A percentile compares a stretch with the other conserved stretches of the same genome.
phyloP scores from a whole-genome alignment of 192 early-diverging fungal species.

The Piromyces finnis region DNA sequence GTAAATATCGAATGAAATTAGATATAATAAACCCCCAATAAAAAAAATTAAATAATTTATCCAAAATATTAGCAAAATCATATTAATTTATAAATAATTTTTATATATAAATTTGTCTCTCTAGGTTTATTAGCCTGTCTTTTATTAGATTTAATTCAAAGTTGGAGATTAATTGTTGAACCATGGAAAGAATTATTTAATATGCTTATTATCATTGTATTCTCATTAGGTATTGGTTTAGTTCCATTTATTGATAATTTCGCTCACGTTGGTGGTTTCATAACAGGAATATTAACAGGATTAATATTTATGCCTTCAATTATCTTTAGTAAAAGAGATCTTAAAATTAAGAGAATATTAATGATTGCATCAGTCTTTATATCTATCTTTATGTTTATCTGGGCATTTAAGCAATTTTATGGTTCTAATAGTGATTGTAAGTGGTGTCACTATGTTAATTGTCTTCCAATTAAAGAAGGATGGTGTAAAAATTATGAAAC shows the following conservation, averaged over 20 bases:
- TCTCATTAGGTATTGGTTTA: slow-evolving; percentile 54
- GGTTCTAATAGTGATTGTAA: neutral
- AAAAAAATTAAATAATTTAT: too few species aligned
- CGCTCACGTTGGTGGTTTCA: slow-evolving; percentile 68
- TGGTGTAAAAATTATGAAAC: neutral
- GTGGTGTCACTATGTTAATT: neutral
- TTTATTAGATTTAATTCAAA: slow-evolving; percentile 56
- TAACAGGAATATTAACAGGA: slow-evolving; percentile 42
- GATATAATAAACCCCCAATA: neutral
- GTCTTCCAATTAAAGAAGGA: neutral
- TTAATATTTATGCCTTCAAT: slow-evolving; percentile 53
- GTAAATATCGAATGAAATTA: slow-evolving; percentile 1
- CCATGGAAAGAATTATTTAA: slow-evolving; percentile 51
- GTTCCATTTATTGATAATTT: slow-evolving; percentile 70
- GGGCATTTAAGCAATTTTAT: neutral
- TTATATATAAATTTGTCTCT: neutral
- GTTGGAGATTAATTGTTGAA: slow-evolving; percentile 46
- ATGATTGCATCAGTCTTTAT: neutral
- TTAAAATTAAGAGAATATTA: neutral
- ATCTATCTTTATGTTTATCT: neutral
- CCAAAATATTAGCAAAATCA: too few species aligned
- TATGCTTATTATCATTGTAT: slow-evolving; percentile 32
- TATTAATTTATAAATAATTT: neutral
- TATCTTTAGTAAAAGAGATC: slow-evolving; percentile 13
- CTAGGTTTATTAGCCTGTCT: slow-evolving; percentile 58